These are phyloP conservation scores for Martensiomyces pterosporus DNA, from an alignment of 192 early-diverging fungal species.

Conservation along the genomic window DNA sequence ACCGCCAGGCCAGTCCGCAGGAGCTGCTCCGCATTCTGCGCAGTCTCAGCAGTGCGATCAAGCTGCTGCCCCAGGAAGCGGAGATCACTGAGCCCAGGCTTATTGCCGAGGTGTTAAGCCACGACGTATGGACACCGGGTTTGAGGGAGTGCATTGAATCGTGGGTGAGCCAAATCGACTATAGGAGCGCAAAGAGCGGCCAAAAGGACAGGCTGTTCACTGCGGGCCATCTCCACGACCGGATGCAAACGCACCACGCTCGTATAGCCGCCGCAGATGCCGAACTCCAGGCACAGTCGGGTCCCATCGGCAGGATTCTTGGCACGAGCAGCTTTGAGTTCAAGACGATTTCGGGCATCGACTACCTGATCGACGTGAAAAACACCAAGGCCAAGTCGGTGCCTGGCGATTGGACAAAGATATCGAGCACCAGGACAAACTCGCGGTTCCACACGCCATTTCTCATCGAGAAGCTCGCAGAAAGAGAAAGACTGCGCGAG, in stretches of 20 bases:
- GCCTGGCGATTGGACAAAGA: slow-evolving; percentile 70
- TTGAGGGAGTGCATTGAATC: slow-evolving; percentile 25
- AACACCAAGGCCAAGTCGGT: slow-evolving; percentile 53
- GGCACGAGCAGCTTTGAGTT: slow-evolving; percentile 53
- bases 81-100: slow-evolving; percentile 21
- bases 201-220: slow-evolving; percentile 59
- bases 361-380: slow-evolving; percentile 75
- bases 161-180: slow-evolving; percentile 47
- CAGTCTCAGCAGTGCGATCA: slow-evolving; percentile 52
- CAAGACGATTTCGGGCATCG: slow-evolving; percentile 62
- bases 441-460: slow-evolving; percentile 29
- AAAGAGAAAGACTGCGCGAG: slow-evolving; percentile 58
- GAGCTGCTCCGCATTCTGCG: slow-evolving; percentile 73
- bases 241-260: slow-evolving; percentile 44
- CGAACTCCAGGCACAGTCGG: slow-evolving; percentile 53
- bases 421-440: slow-evolving; percentile 48
- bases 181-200: slow-evolving; percentile 43
- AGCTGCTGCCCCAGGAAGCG: slow-evolving; percentile 7
- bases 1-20: slow-evolving; percentile 71
- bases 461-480: slow-evolving; percentile 57
- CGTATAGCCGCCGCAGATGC: slow-evolving; percentile 54
- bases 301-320: slow-evolving; percentile 49
- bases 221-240: slow-evolving; percentile 50
- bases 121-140: slow-evolving; percentile 38
- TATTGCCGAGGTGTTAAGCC: slow-evolving; percentile 25